A percentile compares a stretch with the other conserved stretches of the same genome.
These are phyloP conservation scores for Arthromyces matolae DNA, from an alignment of 768 basidiomycete species.

Conservation along the genomic window DNA sequence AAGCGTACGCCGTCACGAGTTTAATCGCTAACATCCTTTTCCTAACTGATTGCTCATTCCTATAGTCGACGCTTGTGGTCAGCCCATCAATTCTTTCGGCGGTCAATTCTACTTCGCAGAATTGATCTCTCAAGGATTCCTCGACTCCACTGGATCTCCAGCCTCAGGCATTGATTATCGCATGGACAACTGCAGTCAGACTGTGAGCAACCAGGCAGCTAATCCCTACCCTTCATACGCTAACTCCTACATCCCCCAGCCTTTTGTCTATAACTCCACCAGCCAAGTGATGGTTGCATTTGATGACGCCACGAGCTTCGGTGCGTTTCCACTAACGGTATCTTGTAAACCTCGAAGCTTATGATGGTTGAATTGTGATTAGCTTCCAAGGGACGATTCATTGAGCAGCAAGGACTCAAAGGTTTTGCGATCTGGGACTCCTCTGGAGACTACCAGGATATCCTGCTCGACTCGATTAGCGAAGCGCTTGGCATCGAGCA, in stretches of 20 bases:
- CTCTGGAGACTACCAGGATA: constrained; percentile 55
- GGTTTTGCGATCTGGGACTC: constrained; percentile 72
- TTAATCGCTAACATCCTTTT: too few relatives aligned
- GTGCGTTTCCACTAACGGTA: too few relatives aligned
- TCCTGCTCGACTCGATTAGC: constrained; percentile 54
- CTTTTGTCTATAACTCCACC: constrained; percentile 59
- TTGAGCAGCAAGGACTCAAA: constrained; percentile 45
- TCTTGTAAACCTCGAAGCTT: too few relatives aligned
- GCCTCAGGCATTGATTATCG: constrained; percentile 50
- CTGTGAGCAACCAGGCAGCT: constrained; percentile 44
- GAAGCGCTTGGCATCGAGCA: constrained; percentile 31
- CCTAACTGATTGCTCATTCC: not conserved
- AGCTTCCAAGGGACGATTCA: constrained; percentile 59
- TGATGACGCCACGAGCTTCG: constrained; percentile 60
- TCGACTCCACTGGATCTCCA: constrained; percentile 41
- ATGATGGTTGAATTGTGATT: too few relatives aligned
- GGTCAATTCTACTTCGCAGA: constrained; percentile 63
- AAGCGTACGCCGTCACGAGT: too few relatives aligned
- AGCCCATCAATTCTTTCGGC: constrained; percentile 24
- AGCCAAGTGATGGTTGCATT: constrained; percentile 61
- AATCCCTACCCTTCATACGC: not conserved
- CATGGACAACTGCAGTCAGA: constrained; percentile 69
- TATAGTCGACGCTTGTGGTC: constrained; percentile 44
- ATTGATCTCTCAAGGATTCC: constrained; percentile 51
- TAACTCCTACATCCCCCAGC: constrained; percentile 32